Percentiles rank a stretch among this genome's conserved stretches.
These are phyloP conservation scores for Talaromyces amestolkiae DNA, from an alignment of 2,329 filamentous ascomycete genomes.

Conservation along the genomic window DNA sequence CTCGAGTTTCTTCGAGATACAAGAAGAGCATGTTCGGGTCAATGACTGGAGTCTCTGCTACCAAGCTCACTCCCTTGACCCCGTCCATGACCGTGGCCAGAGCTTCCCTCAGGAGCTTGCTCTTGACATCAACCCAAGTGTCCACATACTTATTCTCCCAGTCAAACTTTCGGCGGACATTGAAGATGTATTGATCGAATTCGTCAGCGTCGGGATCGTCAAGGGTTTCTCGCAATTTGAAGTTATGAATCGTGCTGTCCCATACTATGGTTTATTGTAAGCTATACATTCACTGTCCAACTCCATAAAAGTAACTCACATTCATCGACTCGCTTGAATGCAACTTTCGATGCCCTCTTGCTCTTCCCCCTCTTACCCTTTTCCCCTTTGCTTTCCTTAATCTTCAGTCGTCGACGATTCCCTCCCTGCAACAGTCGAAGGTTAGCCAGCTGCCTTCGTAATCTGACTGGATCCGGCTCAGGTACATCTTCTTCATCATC, in stretches of 20 bases:
- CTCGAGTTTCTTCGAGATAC: conserved; percentile 75
- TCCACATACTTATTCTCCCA: conserved; percentile 78
- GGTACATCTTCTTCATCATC: conserved; percentile 35
- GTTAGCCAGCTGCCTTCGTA: conserved; percentile 25
- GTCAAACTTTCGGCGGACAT: conserved; percentile 77
- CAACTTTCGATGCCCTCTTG: conserved; percentile 55
- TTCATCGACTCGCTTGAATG: conserved; percentile 68
- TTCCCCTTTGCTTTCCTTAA: conserved; percentile 16
- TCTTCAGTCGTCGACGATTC: conserved; percentile 22
- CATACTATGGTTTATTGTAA: conserved; percentile 36
- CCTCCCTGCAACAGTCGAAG: conserved; percentile 24
- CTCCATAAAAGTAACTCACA: conserved; percentile 30
- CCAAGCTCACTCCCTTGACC: conserved; percentile 74
- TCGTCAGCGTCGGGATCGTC: conserved; percentile 62
- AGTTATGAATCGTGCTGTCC: conserved; percentile 60
- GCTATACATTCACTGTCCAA: background rate
- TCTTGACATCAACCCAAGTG: conserved; percentile 79
- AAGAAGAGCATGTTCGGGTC: conserved; percentile 70
- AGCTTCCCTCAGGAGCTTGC: conserved; percentile 70
- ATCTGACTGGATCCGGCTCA: conserved; percentile 28
- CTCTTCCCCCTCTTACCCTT: conserved; percentile 39
- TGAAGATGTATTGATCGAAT: conserved; percentile 79
- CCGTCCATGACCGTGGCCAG: conserved; percentile 70
- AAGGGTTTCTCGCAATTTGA: conserved; percentile 65
- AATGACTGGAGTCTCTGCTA: conserved; percentile 73